Percentiles rank a stretch among this genome's conserved stretches.
Conservation (phyloP, 306 rosid genomes). For the Pterocarpus santalinus region DNA sequence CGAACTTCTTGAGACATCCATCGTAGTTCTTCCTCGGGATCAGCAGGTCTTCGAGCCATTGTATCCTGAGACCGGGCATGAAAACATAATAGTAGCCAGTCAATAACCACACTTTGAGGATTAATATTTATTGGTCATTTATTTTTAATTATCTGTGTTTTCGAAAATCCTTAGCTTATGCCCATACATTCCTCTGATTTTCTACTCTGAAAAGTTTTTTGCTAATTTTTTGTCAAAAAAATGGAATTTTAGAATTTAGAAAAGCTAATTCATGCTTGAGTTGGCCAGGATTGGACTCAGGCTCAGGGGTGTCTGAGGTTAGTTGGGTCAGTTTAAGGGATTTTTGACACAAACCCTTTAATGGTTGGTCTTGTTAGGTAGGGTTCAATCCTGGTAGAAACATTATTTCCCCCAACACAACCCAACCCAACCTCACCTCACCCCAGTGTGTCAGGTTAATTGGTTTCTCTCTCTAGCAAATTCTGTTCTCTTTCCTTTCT, state of each 20-base stretch:
- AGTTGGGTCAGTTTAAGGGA: not conserved
- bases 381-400: not conserved
- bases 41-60: constrained; percentile 94
- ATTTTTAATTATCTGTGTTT: not conserved
- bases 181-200: not conserved
- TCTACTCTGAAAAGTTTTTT: not conserved
- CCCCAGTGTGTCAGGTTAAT: not conserved
- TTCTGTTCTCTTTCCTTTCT: not conserved
- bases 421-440: no score
- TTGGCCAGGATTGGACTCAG: not conserved
- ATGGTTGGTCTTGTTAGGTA: not conserved
- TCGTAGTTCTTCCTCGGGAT: constrained; percentile 97
- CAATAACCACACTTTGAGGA: constrained; percentile 20
- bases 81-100: constrained; percentile 1
- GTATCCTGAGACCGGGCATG: constrained; percentile 67
- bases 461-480: no score
- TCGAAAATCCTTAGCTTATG: not conserved
- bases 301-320: not conserved
- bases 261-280: not conserved
- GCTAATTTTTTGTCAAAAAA: constrained; percentile 6
- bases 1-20: constrained; percentile 99
- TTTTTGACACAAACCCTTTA: not conserved
- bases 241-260: not conserved
- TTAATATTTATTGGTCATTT: not conserved
- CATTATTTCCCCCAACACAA: not conserved